Evolutionary conservation across 108 stramenopile species (phyloP).

Genomic region (Nannochloropsis oceanica): DNA sequence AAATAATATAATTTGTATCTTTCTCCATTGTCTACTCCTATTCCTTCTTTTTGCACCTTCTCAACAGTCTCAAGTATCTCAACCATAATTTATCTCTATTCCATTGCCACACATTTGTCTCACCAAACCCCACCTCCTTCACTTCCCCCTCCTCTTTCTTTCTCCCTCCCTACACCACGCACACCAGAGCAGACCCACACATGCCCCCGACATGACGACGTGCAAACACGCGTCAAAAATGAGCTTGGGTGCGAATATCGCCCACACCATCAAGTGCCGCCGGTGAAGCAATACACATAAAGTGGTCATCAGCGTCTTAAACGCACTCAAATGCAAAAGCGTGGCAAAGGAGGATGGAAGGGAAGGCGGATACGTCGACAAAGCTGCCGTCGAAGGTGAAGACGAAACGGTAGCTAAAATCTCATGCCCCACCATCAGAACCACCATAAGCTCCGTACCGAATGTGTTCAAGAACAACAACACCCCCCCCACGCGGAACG

Average conservation of each 20-base stretch:
- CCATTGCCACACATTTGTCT: no score
- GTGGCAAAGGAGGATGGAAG: neutral
- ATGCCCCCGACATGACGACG: conserved; percentile 1
- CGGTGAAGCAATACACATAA: conserved; percentile 25
- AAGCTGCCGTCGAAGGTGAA: neutral
- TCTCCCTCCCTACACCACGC: neutral
- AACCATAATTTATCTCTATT: no score
- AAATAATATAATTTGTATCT: no score
- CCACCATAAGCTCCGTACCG: conserved; percentile 24
- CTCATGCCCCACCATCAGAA: neutral
- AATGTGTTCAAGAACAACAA: conserved; percentile 36
- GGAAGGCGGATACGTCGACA: neutral
- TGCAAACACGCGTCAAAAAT: conserved; percentile 34
- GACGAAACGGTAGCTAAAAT: neutral
- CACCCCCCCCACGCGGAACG: conserved; percentile 8
- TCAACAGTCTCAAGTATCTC: no score
- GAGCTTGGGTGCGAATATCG: conserved; percentile 39
- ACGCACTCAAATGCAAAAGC: neutral
- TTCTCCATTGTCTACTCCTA: no score
- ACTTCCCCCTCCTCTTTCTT: neutral
- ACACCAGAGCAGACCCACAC: neutral
- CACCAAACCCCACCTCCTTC: no score
- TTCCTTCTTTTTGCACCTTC: no score
- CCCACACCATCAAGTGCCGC: conserved; percentile 43
- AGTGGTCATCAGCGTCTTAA: conserved; percentile 17